Percentiles rank a stretch among this genome's conserved stretches.
Conservation (phyloP, 2,329 filamentous ascomycete species). For the Plenodomus biglobosus region DNA sequence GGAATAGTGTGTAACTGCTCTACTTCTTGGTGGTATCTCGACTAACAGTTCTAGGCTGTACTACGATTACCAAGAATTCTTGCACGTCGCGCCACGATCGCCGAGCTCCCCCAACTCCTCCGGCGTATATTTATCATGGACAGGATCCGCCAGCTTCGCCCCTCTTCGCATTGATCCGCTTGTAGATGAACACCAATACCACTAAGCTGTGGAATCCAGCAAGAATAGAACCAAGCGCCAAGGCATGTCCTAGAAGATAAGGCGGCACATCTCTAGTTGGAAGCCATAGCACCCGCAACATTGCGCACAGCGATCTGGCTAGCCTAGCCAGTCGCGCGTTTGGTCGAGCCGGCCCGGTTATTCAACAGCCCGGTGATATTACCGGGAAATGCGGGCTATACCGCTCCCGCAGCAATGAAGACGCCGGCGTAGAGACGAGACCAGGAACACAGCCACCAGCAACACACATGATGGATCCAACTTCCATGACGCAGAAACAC, state of each 20-base stretch:
- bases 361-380: conserved; percentile 57
- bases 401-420: conserved; percentile 41
- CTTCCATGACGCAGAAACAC: conserved; percentile 35
- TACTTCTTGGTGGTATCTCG: not conserved
- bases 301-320: conserved; percentile 56
- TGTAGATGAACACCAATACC: conserved; percentile 55
- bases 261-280: conserved; percentile 61
- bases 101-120: conserved; percentile 61
- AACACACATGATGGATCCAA: conserved; percentile 45
- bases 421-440: conserved; percentile 43
- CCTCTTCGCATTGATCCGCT: conserved; percentile 60
- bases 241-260: conserved; percentile 55
- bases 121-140: conserved; percentile 47
- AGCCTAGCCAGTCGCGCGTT: conserved; percentile 52
- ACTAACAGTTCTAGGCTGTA: conserved; percentile 1
- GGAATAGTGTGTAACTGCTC: not conserved
- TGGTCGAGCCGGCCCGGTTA: conserved; percentile 57
- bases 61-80: conserved; percentile 56
- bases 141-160: conserved; percentile 39
- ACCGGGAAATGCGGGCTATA: conserved; percentile 45
- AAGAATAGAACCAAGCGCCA: conserved; percentile 55
- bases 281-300: conserved; percentile 62
- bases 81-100: conserved; percentile 64
- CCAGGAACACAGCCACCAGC: conserved; percentile 32
- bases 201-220: conserved; percentile 51